phyloP scores from a whole-genome alignment of 2,329 filamentous ascomycete genomes.

The Calonectria crousiana region DNA sequence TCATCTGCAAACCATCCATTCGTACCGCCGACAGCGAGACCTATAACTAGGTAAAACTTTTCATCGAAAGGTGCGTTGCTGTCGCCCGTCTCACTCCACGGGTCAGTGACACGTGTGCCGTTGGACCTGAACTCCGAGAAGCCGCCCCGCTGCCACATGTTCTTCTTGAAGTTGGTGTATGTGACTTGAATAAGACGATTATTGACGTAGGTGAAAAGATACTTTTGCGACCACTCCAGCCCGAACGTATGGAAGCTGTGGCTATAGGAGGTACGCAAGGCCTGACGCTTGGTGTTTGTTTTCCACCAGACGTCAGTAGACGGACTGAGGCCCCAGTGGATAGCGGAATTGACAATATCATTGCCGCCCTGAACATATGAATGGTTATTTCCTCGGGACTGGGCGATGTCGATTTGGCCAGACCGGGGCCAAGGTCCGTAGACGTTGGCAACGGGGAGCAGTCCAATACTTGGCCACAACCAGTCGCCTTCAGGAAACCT shows the following conservation, averaged over 20 bases:
- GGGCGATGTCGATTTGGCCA: constrained; percentile 87
- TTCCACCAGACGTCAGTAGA: constrained; percentile 85
- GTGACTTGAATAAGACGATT: constrained; percentile 83
- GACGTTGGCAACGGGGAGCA: constrained; percentile 79
- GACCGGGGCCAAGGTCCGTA: constrained; percentile 85
- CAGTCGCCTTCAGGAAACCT: constrained; percentile 83
- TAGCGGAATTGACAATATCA: constrained; percentile 81
- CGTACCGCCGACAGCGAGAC: constrained; percentile 80
- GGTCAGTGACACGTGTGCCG: constrained; percentile 72
- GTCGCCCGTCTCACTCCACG: constrained; percentile 72
- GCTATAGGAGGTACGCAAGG: constrained; percentile 81
- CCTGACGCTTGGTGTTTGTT: constrained; percentile 81
- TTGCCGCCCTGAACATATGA: constrained; percentile 82
- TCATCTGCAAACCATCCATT: constrained; percentile 89
- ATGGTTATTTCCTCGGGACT: constrained; percentile 86
- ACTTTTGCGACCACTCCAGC: constrained; percentile 89
- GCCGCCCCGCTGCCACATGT: constrained; percentile 76
- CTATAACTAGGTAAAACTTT: constrained; percentile 81
- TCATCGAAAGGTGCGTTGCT: constrained; percentile 80
- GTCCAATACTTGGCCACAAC: constrained; percentile 94
- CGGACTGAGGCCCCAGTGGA: constrained; percentile 84
- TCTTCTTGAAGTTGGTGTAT: constrained; percentile 79
- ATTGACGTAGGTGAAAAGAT: constrained; percentile 89
- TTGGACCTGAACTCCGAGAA: constrained; percentile 76
- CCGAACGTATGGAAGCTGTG: constrained; percentile 81